These are phyloP conservation scores for Solanum etuberosum DNA, from an alignment of 257 asterid species.

Conservation along the genomic window DNA sequence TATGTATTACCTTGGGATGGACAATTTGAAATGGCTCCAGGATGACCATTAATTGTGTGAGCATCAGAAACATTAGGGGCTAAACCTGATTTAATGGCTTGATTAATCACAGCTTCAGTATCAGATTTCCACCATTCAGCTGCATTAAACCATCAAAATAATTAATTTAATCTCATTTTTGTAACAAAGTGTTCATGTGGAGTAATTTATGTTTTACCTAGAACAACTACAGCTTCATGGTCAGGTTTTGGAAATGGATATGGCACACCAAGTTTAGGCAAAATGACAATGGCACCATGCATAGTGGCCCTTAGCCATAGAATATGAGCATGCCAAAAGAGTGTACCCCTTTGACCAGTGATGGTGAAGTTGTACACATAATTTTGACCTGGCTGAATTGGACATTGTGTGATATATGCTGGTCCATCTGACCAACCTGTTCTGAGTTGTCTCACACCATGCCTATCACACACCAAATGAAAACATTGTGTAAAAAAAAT, in stretches of 20 bases:
- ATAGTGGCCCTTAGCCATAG: constrained; percentile 60
- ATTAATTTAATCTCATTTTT: neutral
- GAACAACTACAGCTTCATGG: constrained; percentile 38
- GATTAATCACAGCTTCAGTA: constrained; percentile 51
- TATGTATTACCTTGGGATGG: neutral
- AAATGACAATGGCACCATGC: constrained; percentile 55
- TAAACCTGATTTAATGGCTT: constrained; percentile 42
- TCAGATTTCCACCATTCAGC: constrained; percentile 83
- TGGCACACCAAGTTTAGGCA: constrained; percentile 51
- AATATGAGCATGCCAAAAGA: constrained; percentile 65
- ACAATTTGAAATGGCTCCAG: constrained; percentile 34
- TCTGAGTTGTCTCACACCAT: constrained; percentile 52
- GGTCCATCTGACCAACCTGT: constrained; percentile 83
- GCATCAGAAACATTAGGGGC: constrained; percentile 73
- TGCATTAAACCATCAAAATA: constrained; percentile 1
- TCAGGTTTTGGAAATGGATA: constrained; percentile 64
- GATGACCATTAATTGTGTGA: constrained; percentile 63
- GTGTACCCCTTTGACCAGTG: constrained; percentile 62
- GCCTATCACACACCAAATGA: constrained; percentile 26
- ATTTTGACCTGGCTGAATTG: constrained; percentile 53
- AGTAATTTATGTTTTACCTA: constrained; percentile 22
- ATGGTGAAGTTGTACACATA: constrained; percentile 53
- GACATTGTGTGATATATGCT: constrained; percentile 65
- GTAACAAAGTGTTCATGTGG: neutral
- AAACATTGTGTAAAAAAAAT: neutral